Evolutionary conservation across 2,329 filamentous ascomycete species (phyloP).

Genomic region (Cladosporium phlei): DNA sequence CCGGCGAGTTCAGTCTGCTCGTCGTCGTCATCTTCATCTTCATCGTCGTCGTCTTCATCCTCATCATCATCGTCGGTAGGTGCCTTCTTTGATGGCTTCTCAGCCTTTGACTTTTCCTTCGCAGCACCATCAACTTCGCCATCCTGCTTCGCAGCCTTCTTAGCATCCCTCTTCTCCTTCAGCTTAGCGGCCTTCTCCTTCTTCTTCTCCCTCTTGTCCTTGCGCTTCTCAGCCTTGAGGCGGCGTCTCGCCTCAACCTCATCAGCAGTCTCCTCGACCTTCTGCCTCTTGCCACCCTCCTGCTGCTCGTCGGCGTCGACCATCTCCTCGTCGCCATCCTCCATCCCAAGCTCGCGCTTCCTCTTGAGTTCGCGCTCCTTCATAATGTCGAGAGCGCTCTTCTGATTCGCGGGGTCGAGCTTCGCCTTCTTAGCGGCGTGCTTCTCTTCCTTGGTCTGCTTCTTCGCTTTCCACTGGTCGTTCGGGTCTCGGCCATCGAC

Average conservation of each 20-base stretch:
- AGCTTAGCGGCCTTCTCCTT: constrained; percentile 40
- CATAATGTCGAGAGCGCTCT: constrained; percentile 89
- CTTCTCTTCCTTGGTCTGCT: constrained; percentile 88
- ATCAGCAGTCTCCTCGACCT: constrained; percentile 31
- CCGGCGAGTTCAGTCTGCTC: constrained; percentile 22
- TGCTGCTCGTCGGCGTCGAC: constrained; percentile 37
- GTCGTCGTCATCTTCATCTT: constrained; percentile 23
- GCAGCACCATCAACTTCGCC: constrained; percentile 38
- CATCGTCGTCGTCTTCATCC: constrained; percentile 19
- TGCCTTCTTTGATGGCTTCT: constrained; percentile 31
- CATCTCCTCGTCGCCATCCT: constrained; percentile 30
- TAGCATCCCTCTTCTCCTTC: constrained; percentile 40
- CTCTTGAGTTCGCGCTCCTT: constrained; percentile 77
- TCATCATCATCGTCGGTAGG: background rate
- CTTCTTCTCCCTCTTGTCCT: constrained; percentile 24
- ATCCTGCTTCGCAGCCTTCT: constrained; percentile 41
- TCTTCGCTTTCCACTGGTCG: constrained; percentile 91
- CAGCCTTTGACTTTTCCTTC: constrained; percentile 37
- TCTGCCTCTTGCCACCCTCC: constrained; percentile 41
- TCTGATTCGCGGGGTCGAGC: constrained; percentile 83
- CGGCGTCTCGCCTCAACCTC: constrained; percentile 20
- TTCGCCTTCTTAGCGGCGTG: constrained; percentile 79
- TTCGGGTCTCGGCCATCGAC: constrained; percentile 66
- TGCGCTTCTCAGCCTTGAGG: constrained; percentile 22
- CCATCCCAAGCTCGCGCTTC: constrained; percentile 61